Evolutionary conservation across 352 stramenopile species (phyloP), one percentile per base, ranked within the genome.

Genomic region (Thalassiosira sp.): DNA sequence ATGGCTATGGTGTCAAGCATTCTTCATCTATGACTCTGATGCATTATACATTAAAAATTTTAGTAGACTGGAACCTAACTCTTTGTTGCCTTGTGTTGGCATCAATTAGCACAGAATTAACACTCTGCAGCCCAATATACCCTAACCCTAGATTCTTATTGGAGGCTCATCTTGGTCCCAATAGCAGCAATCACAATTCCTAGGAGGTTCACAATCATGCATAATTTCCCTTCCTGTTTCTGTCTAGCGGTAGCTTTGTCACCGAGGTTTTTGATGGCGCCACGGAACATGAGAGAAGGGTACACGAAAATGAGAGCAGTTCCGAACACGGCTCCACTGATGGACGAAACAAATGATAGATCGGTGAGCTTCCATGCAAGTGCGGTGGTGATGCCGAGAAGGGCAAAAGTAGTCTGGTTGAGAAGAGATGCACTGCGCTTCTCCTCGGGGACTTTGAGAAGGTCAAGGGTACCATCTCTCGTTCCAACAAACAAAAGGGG

Each of bases 291-390:
- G 10, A 91, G 54, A 1, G 85, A 79, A 33, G 88, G 88, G 25
- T 84, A 87, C 27, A 90, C 58, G 51, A 88, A 92, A 45, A 91
- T 91, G 31, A 93, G 59, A 1, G 77, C 73, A 20, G 75, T 91
- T 49, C 86, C 88, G 49, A 91, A 81, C 13, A 86, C 77, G 10
- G 86, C 88, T 35, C 88, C 88, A 68, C 76, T 82, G 57, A 93
- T 83, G 11, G 68, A 79, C 20, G 84, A 71, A 8, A 94, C 76
- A 53, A 89, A 84, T 33, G 73, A 82, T 37, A 93, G 65, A 68
- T 94, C 83, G 31, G 80, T 86, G 1, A 94, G 16, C 25, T 82
- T 70, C 20, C 86, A 67, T 53, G 88, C 85, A 31, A 90, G 57
- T 35, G 65, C 53, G 24, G 88, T 93, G 22, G 90, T 79, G 10